These are phyloP conservation scores for Russula sp. DNA, from an alignment of 768 basidiomycete species.

Conservation along the genomic window DNA sequence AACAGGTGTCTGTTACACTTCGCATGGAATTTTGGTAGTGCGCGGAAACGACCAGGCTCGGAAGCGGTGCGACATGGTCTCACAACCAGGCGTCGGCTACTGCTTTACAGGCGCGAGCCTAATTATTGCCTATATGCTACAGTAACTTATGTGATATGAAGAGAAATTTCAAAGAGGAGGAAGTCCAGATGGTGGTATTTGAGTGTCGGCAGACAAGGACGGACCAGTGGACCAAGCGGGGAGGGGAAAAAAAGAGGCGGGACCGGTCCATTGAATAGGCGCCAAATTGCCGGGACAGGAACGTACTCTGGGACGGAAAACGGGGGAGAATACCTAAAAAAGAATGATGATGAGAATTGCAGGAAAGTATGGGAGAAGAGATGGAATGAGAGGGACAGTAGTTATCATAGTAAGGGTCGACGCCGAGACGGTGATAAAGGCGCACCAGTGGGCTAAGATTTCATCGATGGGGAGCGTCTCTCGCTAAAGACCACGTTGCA, in stretches of 20 bases:
- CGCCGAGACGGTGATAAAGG: conserved; percentile 13
- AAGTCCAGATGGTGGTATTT: conserved; percentile 3
- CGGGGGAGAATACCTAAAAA: not conserved
- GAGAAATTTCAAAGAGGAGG: conserved; percentile 3
- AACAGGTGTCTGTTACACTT: not conserved
- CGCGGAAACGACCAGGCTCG: conserved; percentile 26
- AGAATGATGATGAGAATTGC: not conserved
- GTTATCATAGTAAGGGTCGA: conserved; percentile 3
- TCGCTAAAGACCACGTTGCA: conserved; percentile 24
- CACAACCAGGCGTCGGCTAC: not conserved
- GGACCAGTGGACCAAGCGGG: conserved; percentile 19
- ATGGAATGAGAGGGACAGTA: not conserved
- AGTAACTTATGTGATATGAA: too few species aligned
- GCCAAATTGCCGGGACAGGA: conserved; percentile 21
- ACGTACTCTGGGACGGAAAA: conserved; percentile 15
- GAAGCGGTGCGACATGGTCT: conserved; percentile 18
- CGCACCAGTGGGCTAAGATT: not conserved
- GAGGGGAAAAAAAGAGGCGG: conserved; percentile 17
- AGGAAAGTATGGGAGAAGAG: not conserved
- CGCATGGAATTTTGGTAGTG: not conserved
- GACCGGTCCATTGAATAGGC: conserved; percentile 15
- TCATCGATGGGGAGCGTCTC: conserved; percentile 15
- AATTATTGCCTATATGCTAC: not conserved
- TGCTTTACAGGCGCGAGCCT: not conserved
- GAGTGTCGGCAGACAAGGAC: not conserved